Percentiles rank a stretch among this genome's conserved stretches.
Conservation (phyloP, 805 yeast genomes). For the Metschnikowia hibisci region DNA sequence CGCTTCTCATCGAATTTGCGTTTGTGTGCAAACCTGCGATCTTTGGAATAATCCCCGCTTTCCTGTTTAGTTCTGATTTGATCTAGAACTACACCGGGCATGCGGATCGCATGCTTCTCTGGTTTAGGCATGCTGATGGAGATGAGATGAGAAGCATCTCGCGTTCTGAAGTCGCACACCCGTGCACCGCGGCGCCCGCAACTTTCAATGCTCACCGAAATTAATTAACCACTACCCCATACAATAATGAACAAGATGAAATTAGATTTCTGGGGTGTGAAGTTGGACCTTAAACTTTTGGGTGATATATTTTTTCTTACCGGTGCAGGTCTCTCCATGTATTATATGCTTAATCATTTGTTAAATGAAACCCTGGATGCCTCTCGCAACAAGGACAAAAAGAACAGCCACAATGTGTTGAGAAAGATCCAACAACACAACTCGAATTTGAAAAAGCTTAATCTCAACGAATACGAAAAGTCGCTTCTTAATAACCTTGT, state of each 20-base stretch:
- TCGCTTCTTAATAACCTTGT: conserved; percentile 74
- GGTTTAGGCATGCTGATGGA: conserved; percentile 9
- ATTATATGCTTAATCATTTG: conserved; percentile 50
- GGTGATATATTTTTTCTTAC: conserved; percentile 41
- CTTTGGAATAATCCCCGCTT: conserved; percentile 42
- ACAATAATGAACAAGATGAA: conserved; percentile 29
- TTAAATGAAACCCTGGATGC: conserved; percentile 33
- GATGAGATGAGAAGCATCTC: conserved; percentile 6
- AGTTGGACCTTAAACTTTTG: conserved; percentile 36
- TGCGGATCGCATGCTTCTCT: conserved; percentile 44
- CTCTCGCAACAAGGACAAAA: conserved; percentile 55
- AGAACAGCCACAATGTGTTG: conserved; percentile 47
- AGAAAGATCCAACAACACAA: conserved; percentile 40
- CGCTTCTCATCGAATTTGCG: conserved; percentile 21
- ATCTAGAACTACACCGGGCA: conserved; percentile 54
- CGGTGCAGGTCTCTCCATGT: conserved; percentile 67
- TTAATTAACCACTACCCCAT: background rate
- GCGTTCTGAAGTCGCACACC: background rate
- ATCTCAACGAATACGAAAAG: conserved; percentile 70
- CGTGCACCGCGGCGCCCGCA: conserved; percentile 3
- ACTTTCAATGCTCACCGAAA: background rate
- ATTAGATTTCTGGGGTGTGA: conserved; percentile 36
- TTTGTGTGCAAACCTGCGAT: conserved; percentile 22
- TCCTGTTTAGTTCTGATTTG: conserved; percentile 43
- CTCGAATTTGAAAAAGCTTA: conserved; percentile 53